A percentile compares a stretch with the other conserved stretches of the same genome.
These are phyloP conservation scores for Alisma plantagoaquatica DNA, from an alignment of 106 monocot genomes.

Conservation along the genomic window DNA sequence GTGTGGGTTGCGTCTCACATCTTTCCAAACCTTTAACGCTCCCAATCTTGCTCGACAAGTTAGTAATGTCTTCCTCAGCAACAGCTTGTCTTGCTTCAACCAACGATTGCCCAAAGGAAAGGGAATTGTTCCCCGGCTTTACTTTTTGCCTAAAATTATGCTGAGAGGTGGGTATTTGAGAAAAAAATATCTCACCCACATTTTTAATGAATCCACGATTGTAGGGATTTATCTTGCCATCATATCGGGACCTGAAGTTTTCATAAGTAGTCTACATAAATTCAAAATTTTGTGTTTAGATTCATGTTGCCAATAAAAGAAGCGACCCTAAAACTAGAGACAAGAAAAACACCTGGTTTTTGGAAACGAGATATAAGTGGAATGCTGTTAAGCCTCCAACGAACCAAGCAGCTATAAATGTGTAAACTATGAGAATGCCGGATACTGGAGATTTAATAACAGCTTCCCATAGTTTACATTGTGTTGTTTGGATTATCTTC, in stretches of 20 bases:
- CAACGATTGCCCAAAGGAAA: constrained; percentile 13
- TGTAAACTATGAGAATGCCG: constrained; percentile 14
- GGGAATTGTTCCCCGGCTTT: constrained; percentile 23
- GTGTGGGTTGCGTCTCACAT: constrained; percentile 8
- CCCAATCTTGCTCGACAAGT: constrained; percentile 50
- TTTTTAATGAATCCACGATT: constrained; percentile 8
- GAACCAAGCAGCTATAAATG: constrained; percentile 21
- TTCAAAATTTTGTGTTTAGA: too few species aligned
- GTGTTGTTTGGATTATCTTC: constrained; percentile 7
- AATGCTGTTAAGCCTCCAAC: constrained; percentile 18
- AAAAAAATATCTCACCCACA: constrained; percentile 10
- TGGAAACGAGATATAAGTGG: constrained; percentile 14
- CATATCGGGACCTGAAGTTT: constrained; percentile 16
- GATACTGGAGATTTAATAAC: constrained; percentile 9
- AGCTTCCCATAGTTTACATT: constrained; percentile 12
- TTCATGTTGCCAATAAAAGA: too few species aligned
- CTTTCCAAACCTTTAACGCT: constrained; percentile 7
- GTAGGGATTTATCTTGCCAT: constrained; percentile 16
- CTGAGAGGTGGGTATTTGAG: constrained; percentile 3
- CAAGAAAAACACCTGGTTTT: constrained; percentile 11
- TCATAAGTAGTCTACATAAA: constrained; percentile 15
- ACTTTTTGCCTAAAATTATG: constrained; percentile 13
- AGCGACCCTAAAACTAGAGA: too few species aligned
- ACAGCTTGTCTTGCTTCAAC: constrained; percentile 41
- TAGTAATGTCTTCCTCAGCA: constrained; percentile 41